These are phyloP conservation scores for Pythium brachiatum DNA, from an alignment of 352 stramenopile species.

Conservation along the genomic window DNA sequence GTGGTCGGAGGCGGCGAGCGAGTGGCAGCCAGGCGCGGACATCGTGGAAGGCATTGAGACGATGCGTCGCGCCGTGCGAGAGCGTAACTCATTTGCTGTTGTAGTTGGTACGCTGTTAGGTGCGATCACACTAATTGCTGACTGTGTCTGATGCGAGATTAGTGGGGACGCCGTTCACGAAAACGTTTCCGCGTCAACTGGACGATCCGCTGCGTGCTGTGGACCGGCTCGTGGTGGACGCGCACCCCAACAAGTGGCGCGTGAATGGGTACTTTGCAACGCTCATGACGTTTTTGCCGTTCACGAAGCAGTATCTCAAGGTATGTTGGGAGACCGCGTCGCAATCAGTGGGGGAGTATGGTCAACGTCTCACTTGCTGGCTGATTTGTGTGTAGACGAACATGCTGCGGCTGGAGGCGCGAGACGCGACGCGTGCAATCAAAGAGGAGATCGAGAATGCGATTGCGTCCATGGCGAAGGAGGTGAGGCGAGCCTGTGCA, in stretches of 20 bases:
- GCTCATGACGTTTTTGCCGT: conserved; percentile 85
- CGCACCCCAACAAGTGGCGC: conserved; percentile 86
- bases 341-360: background rate
- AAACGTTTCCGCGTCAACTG: conserved; percentile 76
- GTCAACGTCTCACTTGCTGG: background rate
- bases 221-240: conserved; percentile 75
- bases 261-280: conserved; percentile 88
- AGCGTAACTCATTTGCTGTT: conserved; percentile 70
- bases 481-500: conserved; percentile 19
- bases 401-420: conserved; percentile 81
- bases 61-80: conserved; percentile 54
- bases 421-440: conserved; percentile 53
- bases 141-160: too few relatives aligned
- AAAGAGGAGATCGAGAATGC: conserved; percentile 59
- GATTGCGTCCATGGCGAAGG: conserved; percentile 29
- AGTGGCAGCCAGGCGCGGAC: conserved; percentile 62
- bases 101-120: background rate
- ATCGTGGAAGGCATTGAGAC: conserved; percentile 54
- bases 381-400: conserved; percentile 49
- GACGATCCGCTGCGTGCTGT: conserved; percentile 78
- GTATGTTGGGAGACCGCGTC: conserved; percentile 21
- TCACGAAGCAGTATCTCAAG: conserved; percentile 87
- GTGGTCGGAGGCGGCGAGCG: conserved; percentile 56
- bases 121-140: too few relatives aligned
- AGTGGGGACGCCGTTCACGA: conserved; percentile 60